Base-by-base conservation (phyloP, 1,284 basidiomycete species). In the Termitomyces sp. region DNA sequence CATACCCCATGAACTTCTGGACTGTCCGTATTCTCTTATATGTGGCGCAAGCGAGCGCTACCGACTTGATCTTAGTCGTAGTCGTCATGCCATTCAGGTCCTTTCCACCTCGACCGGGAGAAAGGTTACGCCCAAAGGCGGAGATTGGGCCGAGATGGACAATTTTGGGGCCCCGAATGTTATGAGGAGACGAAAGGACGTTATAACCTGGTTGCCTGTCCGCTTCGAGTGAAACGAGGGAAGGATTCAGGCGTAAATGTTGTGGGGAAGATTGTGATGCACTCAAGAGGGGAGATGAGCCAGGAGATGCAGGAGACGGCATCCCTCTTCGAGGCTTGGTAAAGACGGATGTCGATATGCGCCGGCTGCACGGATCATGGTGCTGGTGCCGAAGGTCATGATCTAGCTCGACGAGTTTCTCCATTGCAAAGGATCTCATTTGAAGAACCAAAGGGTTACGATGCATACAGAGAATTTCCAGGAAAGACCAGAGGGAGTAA, bases 401-500 rank as follows among this genome's bases (percentile, higher is more conserved):
- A 58, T 83, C 75, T 3, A 88, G 67, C 9, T 70, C 63, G 0
- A 76, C 69, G 1, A 84, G 70, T 60, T 84, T 86, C 64, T 85
- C 83, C 59, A 83, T 80, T 26, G 83, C 75, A 54, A 84, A 80
- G 2, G 81, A 69, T 15, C 84, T 81, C 65, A 90, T 73, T 57
- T 88, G 84, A 12, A 89, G 69, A 51, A 79, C 71, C 15, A 92
- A 73, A 0, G 89, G 87, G 33, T 72, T 83, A 19, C 82, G 78
- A 60, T 81, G 80, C 0, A 84, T 74, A 56, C 81, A 84, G 5
- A 88, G 65, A 52, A 89, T 76, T 63, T 91, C 86, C 40, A 89
- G 72, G 28, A 85, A 65, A 0, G 86, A 89, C 88, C 88, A 92
- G 28, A 86, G 73, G 34, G 84, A 73, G 65, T 89, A 90, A 66